Conservation (phyloP, 2,329 filamentous ascomycete genomes). For the Ophiostoma tasmaniense region DNA sequence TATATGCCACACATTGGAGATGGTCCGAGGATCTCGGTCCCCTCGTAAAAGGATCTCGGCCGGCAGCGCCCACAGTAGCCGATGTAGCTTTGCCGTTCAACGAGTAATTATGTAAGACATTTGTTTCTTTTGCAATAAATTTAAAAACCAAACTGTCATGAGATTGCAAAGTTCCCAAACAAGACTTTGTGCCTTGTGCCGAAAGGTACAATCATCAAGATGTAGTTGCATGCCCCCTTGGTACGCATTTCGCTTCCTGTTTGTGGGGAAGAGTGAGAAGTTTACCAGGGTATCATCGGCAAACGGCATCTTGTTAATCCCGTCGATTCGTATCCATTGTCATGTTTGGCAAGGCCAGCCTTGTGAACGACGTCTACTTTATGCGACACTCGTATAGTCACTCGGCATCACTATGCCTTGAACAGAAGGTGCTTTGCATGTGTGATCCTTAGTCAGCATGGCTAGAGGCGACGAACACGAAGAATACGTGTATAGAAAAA, state of each 20-base stretch:
- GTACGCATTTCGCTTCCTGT: not conserved
- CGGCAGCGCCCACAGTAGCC: not conserved
- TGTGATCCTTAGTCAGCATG: too few species aligned
- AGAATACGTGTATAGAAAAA: not conserved
- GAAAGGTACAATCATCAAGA: not conserved
- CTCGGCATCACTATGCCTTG: not conserved
- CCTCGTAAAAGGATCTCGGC: not conserved
- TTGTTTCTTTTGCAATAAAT: too few species aligned
- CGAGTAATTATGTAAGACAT: not conserved
- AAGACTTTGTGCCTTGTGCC: not conserved
- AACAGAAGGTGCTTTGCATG: not conserved
- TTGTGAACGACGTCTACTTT: not conserved
- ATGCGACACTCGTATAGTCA: not conserved
- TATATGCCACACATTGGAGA: not conserved
- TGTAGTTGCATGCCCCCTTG: not conserved
- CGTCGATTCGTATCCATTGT: not conserved
- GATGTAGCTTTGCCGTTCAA: not conserved
- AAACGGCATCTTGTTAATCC: not conserved
- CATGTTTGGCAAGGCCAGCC: not conserved
- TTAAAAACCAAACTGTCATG: too few species aligned
- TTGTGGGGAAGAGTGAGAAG: not conserved
- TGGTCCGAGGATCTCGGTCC: not conserved
- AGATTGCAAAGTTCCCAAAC: not conserved
- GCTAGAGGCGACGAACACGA: not conserved
- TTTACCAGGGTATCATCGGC: not conserved